Evolutionary conservation across 1,284 basidiomycete genomes (phyloP).

Genomic region (Flammula alnicola): DNA sequence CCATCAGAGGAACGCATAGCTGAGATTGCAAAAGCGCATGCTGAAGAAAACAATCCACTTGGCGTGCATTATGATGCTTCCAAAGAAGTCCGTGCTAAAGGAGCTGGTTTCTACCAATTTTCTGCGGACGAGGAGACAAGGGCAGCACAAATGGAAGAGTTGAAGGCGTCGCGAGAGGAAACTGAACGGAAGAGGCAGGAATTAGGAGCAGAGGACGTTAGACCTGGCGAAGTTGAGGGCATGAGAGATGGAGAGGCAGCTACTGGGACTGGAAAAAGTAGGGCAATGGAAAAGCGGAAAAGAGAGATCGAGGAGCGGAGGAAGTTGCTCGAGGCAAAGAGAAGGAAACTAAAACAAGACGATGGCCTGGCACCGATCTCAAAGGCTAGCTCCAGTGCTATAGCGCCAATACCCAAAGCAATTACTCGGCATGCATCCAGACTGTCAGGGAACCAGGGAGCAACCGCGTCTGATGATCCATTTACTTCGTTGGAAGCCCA

Average conservation of each 20-base stretch:
- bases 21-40: constrained; percentile 74
- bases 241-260: constrained; percentile 49
- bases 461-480: constrained; percentile 21
- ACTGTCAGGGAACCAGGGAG: not conserved
- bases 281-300: constrained; percentile 81
- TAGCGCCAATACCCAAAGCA: not conserved
- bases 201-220: constrained; percentile 58
- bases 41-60: constrained; percentile 77
- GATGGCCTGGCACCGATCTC: not conserved
- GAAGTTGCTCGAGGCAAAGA: constrained; percentile 78
- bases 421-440: too few species aligned
- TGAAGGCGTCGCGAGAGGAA: constrained; percentile 69
- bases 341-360: constrained; percentile 57
- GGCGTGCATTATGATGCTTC: constrained; percentile 83
- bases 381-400: not conserved
- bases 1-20: constrained; percentile 80
- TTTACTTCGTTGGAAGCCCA: constrained; percentile 36
- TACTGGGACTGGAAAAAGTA: constrained; percentile 44
- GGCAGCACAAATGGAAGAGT: constrained; percentile 76
- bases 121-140: constrained; percentile 81
- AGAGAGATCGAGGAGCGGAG: constrained; percentile 78
- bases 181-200: constrained; percentile 71
- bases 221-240: constrained; percentile 69
- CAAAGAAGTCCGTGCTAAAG: constrained; percentile 83
- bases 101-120: constrained; percentile 91